These are phyloP conservation scores for Lactarius indigo DNA, from an alignment of 768 basidiomycete species.

Conservation along the genomic window DNA sequence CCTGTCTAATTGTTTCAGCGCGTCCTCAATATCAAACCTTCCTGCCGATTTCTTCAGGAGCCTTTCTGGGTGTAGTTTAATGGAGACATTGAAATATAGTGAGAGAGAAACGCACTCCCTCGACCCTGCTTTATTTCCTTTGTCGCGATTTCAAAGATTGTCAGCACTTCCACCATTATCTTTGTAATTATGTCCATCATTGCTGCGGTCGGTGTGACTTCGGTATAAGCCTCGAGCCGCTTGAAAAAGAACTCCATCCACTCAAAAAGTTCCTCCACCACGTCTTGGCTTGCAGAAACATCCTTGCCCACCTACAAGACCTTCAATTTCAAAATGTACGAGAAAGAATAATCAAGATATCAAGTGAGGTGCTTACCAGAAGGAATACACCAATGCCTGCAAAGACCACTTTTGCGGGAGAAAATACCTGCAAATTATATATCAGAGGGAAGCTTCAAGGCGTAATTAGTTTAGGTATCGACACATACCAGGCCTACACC, in stretches of 20 bases:
- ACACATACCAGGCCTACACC: background rate
- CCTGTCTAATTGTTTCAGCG: background rate
- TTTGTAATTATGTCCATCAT: background rate
- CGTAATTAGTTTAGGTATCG: background rate
- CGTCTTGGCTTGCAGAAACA: background rate
- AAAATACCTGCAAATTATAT: background rate
- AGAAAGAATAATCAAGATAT: background rate
- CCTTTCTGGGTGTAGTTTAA: background rate
- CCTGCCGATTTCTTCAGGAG: background rate
- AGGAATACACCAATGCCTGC: conserved; percentile 3
- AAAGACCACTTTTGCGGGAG: background rate
- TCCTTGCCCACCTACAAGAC: background rate
- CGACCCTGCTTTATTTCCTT: background rate
- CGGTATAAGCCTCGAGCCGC: background rate
- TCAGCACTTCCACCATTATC: conserved; percentile 4
- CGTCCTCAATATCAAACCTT: background rate
- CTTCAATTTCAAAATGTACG: background rate
- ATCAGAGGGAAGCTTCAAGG: background rate
- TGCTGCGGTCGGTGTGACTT: background rate
- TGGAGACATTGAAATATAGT: too few relatives aligned
- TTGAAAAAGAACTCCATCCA: background rate
- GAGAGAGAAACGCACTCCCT: background rate
- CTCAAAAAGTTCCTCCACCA: background rate
- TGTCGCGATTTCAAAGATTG: conserved; percentile 1
- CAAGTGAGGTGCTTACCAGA: too few relatives aligned